Evolutionary conservation across 1,139 yeast genomes (phyloP).

Genomic region (Kurtzmaniella quercitrusa): DNA sequence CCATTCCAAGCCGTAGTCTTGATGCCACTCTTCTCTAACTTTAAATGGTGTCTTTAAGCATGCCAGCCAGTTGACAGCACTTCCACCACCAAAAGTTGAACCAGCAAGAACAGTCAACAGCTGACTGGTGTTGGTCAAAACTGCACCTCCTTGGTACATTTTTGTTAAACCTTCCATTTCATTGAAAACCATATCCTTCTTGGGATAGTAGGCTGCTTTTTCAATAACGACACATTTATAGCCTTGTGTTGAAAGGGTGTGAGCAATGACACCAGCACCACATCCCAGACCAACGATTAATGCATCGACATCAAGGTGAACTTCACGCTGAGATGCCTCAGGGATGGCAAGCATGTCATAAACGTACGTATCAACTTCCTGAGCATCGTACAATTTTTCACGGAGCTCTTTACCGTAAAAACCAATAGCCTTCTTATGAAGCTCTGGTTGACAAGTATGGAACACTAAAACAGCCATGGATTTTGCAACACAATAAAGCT

Average conservation of each 20-base stretch:
- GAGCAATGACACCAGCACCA: constrained; percentile 58
- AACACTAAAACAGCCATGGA: constrained; percentile 23
- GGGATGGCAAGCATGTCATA: constrained; percentile 35
- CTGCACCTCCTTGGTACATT: constrained; percentile 43
- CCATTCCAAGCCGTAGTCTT: constrained; percentile 46
- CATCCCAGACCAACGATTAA: constrained; percentile 56
- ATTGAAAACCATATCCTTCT: constrained; percentile 31
- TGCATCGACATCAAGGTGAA: constrained; percentile 37
- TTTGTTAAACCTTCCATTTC: constrained; percentile 35
- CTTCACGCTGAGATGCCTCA: constrained; percentile 23
- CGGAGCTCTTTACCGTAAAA: constrained; percentile 32
- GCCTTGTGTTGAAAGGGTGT: constrained; percentile 45
- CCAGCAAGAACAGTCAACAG: constrained; percentile 48
- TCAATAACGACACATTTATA: constrained; percentile 47
- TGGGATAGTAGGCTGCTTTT: constrained; percentile 46
- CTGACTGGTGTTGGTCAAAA: constrained; percentile 29
- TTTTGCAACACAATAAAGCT: constrained; percentile 24
- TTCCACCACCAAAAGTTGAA: constrained; percentile 57
- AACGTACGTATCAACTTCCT: constrained; percentile 21
- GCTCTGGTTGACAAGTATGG: constrained; percentile 24
- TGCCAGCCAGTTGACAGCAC: constrained; percentile 64
- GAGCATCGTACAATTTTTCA: constrained; percentile 25
- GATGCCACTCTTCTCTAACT: constrained; percentile 55
- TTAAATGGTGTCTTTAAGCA: constrained; percentile 50
- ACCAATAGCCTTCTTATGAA: constrained; percentile 33